These are phyloP conservation scores for Fusarium napiforme DNA, from an alignment of 2,329 filamentous ascomycete species.

Conservation along the genomic window DNA sequence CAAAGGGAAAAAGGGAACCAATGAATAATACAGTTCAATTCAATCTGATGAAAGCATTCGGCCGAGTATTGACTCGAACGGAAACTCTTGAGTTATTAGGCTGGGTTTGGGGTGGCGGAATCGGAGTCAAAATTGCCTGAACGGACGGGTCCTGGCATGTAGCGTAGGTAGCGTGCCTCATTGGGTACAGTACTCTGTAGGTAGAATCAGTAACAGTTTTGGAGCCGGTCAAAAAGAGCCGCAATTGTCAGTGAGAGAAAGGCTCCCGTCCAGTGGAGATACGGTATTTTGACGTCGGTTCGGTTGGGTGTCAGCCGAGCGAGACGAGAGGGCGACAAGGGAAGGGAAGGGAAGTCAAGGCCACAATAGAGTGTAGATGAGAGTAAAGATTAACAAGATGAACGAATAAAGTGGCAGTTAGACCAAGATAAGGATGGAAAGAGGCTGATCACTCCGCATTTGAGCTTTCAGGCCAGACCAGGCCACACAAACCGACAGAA, in stretches of 20 bases:
- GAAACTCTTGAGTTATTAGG: not conserved
- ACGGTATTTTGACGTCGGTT: not conserved
- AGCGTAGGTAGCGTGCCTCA: slow-evolving; percentile 8
- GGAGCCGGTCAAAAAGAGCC: slow-evolving; percentile 36
- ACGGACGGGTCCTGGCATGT: slow-evolving; percentile 17
- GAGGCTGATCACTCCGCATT: slow-evolving; percentile 20
- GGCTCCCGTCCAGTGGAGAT: slow-evolving; percentile 13
- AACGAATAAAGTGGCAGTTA: slow-evolving; percentile 17
- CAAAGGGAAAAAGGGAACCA: slow-evolving; percentile 3
- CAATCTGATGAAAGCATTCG: slow-evolving; percentile 14
- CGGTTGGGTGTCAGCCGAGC: slow-evolving; percentile 21
- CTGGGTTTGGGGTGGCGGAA: slow-evolving; percentile 23
- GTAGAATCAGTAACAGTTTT: not conserved
- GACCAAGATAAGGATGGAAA: slow-evolving; percentile 12
- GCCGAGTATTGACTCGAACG: slow-evolving; percentile 2
- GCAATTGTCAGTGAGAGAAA: slow-evolving; percentile 1
- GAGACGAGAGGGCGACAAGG: slow-evolving; percentile 15
- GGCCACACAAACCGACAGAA: not conserved
- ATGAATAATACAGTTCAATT: not conserved
- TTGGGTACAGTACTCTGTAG: not conserved
- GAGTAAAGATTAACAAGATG: not conserved
- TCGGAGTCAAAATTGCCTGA: slow-evolving; percentile 11
- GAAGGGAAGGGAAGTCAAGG: not conserved
- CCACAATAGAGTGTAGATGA: slow-evolving; percentile 1
- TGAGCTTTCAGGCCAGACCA: slow-evolving; percentile 1